Evolutionary conservation across 1,284 basidiomycete genomes (phyloP).

Genomic region (Inonotus obliquus): DNA sequence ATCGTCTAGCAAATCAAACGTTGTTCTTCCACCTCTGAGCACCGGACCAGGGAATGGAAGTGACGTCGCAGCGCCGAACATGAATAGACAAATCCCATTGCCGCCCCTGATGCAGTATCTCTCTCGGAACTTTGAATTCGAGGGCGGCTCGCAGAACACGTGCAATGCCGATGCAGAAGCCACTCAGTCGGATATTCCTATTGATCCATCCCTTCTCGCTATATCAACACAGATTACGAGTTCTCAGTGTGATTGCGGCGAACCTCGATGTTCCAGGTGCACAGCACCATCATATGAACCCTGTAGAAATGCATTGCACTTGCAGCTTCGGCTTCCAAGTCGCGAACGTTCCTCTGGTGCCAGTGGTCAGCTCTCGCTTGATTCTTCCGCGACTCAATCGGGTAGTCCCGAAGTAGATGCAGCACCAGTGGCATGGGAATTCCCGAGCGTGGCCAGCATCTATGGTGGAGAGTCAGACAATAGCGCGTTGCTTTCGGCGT

Average conservation of each 20-base stretch:
- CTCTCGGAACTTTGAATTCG: neutral
- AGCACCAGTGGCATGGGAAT: neutral
- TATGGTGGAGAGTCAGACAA: neutral
- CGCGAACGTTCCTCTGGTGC: neutral
- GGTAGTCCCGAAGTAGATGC: neutral
- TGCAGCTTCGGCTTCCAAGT: neutral
- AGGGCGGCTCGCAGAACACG: neutral
- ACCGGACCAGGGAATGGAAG: neutral
- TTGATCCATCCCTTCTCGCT: constrained; percentile 11
- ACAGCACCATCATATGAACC: neutral
- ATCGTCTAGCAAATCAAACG: neutral
- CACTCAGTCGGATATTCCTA: constrained; percentile 2
- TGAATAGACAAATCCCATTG: neutral
- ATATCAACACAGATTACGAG: neutral
- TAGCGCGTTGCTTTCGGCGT: neutral
- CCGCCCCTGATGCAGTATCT: constrained; percentile 15
- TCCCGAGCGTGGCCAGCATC: neutral
- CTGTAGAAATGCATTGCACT: neutral
- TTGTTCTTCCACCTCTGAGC: constrained; percentile 6
- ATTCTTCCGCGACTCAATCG: neutral
- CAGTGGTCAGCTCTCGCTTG: neutral
- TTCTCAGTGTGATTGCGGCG: neutral
- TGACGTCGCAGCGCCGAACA: neutral
- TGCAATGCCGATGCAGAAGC: neutral
- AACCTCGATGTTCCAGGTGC: neutral